Evolutionary conservation across 805 yeast species (phyloP).

Genomic region (Candida orba): DNA sequence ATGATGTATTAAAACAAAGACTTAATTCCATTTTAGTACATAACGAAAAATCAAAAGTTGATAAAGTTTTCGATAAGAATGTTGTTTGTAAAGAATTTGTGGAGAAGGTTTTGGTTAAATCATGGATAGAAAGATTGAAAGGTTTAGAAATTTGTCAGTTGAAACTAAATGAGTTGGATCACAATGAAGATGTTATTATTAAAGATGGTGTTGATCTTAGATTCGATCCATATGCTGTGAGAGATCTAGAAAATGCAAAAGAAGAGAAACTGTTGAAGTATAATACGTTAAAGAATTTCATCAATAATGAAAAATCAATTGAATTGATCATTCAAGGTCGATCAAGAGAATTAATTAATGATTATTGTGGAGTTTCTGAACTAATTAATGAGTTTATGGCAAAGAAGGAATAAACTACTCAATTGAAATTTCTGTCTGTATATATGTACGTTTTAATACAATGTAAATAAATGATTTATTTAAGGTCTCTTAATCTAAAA

Average conservation of each 20-base stretch:
- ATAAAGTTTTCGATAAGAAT: conserved; percentile 4
- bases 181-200: conserved; percentile 19
- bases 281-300: conserved; percentile 27
- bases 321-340: conserved; percentile 35
- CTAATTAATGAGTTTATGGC: conserved; percentile 1
- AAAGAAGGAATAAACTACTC: neutral
- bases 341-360: conserved; percentile 28
- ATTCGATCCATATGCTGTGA: conserved; percentile 45
- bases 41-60: conserved; percentile 5
- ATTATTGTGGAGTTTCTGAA: conserved; percentile 28
- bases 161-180: conserved; percentile 25
- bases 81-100: conserved; percentile 31
- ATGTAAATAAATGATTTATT: no score
- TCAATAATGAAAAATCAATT: conserved; percentile 32
- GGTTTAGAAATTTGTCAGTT: conserved; percentile 38
- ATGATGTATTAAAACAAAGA: conserved; percentile 39
- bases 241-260: conserved; percentile 28
- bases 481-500: no score
- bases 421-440: no score
- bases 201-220: conserved; percentile 25
- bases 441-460: neutral
- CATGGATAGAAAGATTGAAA: conserved; percentile 37
- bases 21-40: conserved; percentile 33
- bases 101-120: conserved; percentile 32
- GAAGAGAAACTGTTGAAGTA: conserved; percentile 25